Evolutionary conservation across 2,329 filamentous ascomycete genomes (phyloP).

Genomic region (Xylaria sp.): DNA sequence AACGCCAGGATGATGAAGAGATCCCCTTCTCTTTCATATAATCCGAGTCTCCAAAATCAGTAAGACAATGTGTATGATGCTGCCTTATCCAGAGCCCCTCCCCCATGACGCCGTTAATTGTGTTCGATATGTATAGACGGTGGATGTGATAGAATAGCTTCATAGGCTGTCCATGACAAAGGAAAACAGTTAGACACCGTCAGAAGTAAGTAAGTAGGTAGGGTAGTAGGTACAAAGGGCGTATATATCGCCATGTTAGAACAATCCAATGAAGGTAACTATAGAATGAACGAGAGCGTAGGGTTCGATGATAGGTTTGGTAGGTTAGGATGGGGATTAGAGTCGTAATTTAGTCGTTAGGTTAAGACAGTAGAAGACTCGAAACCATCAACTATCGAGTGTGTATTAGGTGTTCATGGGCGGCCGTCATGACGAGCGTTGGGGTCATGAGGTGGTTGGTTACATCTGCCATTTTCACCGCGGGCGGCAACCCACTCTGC

Average conservation of each 20-base stretch:
- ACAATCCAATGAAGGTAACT: slow-evolving; percentile 7
- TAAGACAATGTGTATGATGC: slow-evolving; percentile 42
- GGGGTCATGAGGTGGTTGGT: slow-evolving; percentile 54
- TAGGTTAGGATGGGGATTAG: slow-evolving; percentile 1
- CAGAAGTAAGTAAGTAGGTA: slow-evolving; percentile 31
- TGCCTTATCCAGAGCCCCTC: slow-evolving; percentile 36
- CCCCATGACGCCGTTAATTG: slow-evolving; percentile 42
- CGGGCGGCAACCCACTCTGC: slow-evolving; percentile 62
- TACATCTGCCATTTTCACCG: slow-evolving; percentile 55
- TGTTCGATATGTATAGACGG: slow-evolving; percentile 33
- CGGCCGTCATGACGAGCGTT: slow-evolving; percentile 54
- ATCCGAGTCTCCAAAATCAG: slow-evolving; percentile 29
- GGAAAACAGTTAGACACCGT: slow-evolving; percentile 39
- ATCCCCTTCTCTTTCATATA: slow-evolving; percentile 38
- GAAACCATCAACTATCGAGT: neutral
- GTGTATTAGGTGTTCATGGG: slow-evolving; percentile 1
- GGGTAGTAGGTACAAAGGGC: slow-evolving; percentile 29
- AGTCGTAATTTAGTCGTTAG: slow-evolving; percentile 11
- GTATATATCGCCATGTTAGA: neutral
- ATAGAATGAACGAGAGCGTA: slow-evolving; percentile 30
- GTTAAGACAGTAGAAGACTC: neutral
- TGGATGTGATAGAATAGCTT: slow-evolving; percentile 26
- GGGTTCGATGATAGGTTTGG: slow-evolving; percentile 5
- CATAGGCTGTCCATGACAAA: slow-evolving; percentile 38
- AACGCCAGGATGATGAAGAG: slow-evolving; percentile 43